phyloP scores from a whole-genome alignment of 306 rosid genomes.

The Prunus mongolica region DNA sequence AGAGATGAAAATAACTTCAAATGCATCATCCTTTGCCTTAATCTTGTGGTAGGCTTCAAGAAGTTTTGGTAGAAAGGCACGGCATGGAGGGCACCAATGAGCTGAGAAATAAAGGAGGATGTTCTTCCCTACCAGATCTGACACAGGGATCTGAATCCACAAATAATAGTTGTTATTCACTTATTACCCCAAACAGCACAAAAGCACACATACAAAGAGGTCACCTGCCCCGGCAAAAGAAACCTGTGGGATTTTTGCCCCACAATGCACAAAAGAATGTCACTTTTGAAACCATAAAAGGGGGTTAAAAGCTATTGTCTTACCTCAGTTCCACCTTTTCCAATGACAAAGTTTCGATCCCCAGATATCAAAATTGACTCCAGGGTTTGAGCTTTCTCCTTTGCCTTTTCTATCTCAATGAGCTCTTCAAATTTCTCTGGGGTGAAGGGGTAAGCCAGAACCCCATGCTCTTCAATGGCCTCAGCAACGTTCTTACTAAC shows the following conservation, averaged over 20 bases:
- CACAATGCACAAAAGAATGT: slow-evolving; percentile 2
- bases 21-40: slow-evolving; percentile 49
- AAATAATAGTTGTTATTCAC: neutral
- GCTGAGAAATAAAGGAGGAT: slow-evolving; percentile 85
- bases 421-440: slow-evolving; percentile 60
- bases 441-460: slow-evolving; percentile 66
- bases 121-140: slow-evolving; percentile 64
- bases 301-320: neutral
- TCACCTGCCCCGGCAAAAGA: neutral
- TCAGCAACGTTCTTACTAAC: slow-evolving; percentile 47
- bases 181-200: neutral
- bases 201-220: neutral
- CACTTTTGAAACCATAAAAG: neutral
- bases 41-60: slow-evolving; percentile 53
- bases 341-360: slow-evolving; percentile 43
- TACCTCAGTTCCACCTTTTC: slow-evolving; percentile 56
- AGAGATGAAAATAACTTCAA: slow-evolving; percentile 72
- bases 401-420: slow-evolving; percentile 50
- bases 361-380: slow-evolving; percentile 59
- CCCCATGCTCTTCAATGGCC: slow-evolving; percentile 52
- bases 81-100: slow-evolving; percentile 80
- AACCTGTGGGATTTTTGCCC: neutral
- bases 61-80: slow-evolving; percentile 73
- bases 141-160: slow-evolving; percentile 51
- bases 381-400: slow-evolving; percentile 53